A percentile compares a stretch with the other conserved stretches of the same genome.
These are phyloP conservation scores for Biscogniauxia sp. DNA, from an alignment of 2,329 filamentous ascomycete species.

Conservation along the genomic window DNA sequence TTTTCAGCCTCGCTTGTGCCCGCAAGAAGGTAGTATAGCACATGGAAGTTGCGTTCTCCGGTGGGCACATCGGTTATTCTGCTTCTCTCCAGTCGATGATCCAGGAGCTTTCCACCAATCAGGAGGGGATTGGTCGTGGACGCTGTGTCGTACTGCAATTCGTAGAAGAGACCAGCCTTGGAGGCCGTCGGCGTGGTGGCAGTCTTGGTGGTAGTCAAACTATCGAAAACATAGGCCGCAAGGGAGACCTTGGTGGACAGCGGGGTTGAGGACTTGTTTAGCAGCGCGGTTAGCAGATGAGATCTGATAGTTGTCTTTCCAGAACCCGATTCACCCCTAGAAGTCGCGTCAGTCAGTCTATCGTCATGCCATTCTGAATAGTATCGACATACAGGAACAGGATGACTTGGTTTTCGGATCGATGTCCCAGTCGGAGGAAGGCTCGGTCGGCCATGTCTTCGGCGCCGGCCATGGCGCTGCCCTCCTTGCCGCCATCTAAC, in stretches of 20 bases:
- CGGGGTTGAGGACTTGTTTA: constrained; percentile 88
- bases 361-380: neutral
- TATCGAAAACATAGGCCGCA: constrained; percentile 93
- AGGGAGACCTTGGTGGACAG: constrained; percentile 90
- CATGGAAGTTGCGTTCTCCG: constrained; percentile 93
- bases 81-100: constrained; percentile 89
- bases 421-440: constrained; percentile 78
- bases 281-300: constrained; percentile 79
- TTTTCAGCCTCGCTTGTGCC: constrained; percentile 91
- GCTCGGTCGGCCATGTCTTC: constrained; percentile 89
- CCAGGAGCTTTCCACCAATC: constrained; percentile 90
- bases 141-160: constrained; percentile 93
- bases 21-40: constrained; percentile 90
- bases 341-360: constrained; percentile 16
- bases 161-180: constrained; percentile 92
- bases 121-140: constrained; percentile 80
- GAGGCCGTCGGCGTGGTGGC: constrained; percentile 93
- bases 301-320: constrained; percentile 94
- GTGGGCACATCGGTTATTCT: constrained; percentile 89
- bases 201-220: constrained; percentile 94
- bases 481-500: constrained; percentile 85
- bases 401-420: constrained; percentile 89
- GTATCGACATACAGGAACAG: constrained; percentile 78
- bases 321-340: constrained; percentile 88
- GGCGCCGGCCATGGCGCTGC: constrained; percentile 86